These are phyloP conservation scores for Cylindrodendrum hubeiense DNA, from an alignment of 2,329 filamentous ascomycete genomes.

Conservation along the genomic window DNA sequence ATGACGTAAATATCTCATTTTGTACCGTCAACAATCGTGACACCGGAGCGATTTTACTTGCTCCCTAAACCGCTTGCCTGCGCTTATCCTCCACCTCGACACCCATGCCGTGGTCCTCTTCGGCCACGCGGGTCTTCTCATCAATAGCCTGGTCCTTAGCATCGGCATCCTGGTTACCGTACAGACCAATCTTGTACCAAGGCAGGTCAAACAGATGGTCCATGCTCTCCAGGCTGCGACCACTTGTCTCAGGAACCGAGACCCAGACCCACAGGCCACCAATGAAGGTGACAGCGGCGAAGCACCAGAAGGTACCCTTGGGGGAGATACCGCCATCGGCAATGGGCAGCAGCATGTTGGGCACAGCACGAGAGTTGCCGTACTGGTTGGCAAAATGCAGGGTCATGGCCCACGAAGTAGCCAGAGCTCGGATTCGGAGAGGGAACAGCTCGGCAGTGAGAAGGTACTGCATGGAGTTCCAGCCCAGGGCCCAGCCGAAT, in stretches of 20 bases:
- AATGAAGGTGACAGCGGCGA: constrained; percentile 74
- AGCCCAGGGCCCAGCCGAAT: constrained; percentile 77
- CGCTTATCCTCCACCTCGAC: constrained; percentile 53
- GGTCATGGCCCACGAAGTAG: constrained; percentile 80
- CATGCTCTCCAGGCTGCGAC: constrained; percentile 76
- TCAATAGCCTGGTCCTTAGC: constrained; percentile 55
- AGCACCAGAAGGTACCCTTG: constrained; percentile 83
- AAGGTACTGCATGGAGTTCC: constrained; percentile 84
- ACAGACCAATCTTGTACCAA: constrained; percentile 79
- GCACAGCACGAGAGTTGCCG: constrained; percentile 80
- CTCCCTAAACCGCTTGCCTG: constrained; percentile 33
- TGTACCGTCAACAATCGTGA: background rate
- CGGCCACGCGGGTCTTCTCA: constrained; percentile 58
- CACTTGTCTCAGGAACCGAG: constrained; percentile 79
- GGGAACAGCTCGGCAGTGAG: constrained; percentile 84
- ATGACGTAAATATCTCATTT: background rate
- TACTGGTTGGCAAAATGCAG: constrained; percentile 86
- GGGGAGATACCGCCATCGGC: constrained; percentile 62
- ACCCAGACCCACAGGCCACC: constrained; percentile 79
- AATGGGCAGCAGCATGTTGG: constrained; percentile 74
- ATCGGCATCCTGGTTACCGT: constrained; percentile 66
- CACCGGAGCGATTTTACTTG: too few species aligned
- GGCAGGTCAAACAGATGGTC: constrained; percentile 78
- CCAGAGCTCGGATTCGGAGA: constrained; percentile 77
- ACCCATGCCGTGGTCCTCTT: constrained; percentile 46